A percentile compares a stretch with the other conserved stretches of the same genome.
Conservation (phyloP, 1,284 basidiomycete species). For the Stygiomarasmius scandens region DNA sequence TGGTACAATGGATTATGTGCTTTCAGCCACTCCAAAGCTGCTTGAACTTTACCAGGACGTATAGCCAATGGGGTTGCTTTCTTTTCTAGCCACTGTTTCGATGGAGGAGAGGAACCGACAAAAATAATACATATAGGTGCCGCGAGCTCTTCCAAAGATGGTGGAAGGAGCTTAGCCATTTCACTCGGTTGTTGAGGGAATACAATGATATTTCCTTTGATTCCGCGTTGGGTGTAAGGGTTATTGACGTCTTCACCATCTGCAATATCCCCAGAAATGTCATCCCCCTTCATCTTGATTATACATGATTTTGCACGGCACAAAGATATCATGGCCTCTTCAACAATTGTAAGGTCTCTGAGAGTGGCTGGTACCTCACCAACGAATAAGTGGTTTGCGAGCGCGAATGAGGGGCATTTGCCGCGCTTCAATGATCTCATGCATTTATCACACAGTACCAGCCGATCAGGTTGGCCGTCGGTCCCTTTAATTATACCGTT, state of each 20-base stretch:
- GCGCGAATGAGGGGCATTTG: slow-evolving; percentile 7
- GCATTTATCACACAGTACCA: neutral
- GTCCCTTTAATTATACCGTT: too few relatives aligned
- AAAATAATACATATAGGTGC: slow-evolving; percentile 2
- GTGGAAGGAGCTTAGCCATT: neutral
- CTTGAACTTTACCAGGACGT: neutral
- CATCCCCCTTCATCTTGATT: slow-evolving; percentile 25
- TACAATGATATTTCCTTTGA: slow-evolving; percentile 10
- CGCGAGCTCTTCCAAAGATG: neutral
- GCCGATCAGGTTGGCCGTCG: too few relatives aligned
- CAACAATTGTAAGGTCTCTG: slow-evolving; percentile 27
- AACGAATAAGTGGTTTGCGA: slow-evolving; percentile 28
- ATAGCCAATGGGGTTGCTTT: slow-evolving; percentile 30
- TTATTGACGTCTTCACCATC: too few relatives aligned
- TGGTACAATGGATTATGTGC: slow-evolving; percentile 33
- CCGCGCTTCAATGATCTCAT: neutral
- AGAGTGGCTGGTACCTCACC: slow-evolving; percentile 29
- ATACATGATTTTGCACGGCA: slow-evolving; percentile 30
- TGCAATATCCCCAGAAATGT: neutral
- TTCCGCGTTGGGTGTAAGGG: slow-evolving; percentile 8
- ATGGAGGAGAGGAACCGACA: slow-evolving; percentile 2
- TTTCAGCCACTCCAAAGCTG: slow-evolving; percentile 36
- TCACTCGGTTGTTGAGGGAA: slow-evolving; percentile 3
- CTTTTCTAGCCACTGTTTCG: slow-evolving; percentile 8
- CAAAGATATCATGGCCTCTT: slow-evolving; percentile 33